These are phyloP conservation scores for Peterozyma xylosa DNA, from an alignment of 805 yeast genomes.

Conservation along the genomic window DNA sequence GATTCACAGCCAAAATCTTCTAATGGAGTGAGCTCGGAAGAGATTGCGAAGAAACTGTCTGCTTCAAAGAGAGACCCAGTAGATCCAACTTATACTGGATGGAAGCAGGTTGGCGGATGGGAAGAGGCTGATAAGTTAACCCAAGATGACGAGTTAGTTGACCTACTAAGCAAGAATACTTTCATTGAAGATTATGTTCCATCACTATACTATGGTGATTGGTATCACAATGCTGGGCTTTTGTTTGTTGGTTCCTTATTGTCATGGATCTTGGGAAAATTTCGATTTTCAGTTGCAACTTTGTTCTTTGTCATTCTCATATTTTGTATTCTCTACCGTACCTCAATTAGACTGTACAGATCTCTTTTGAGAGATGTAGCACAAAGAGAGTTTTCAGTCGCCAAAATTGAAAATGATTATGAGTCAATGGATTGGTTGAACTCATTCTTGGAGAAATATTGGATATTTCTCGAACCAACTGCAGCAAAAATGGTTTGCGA, in stretches of 20 bases:
- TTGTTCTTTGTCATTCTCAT: slow-evolving; percentile 62
- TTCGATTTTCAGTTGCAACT: slow-evolving; percentile 72
- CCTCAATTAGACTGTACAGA: slow-evolving; percentile 77
- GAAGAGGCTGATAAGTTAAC: slow-evolving; percentile 59
- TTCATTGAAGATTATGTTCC: slow-evolving; percentile 71
- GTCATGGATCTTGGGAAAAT: slow-evolving; percentile 76
- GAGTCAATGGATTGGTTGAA: slow-evolving; percentile 97
- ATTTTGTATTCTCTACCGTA: slow-evolving; percentile 68
- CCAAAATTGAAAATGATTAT: slow-evolving; percentile 76
- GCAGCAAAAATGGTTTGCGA: slow-evolving; percentile 79
- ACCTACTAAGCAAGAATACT: slow-evolving; percentile 64
- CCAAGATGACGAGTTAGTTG: slow-evolving; percentile 64
- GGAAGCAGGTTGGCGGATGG: slow-evolving; percentile 93
- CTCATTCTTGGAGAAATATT: slow-evolving; percentile 79
- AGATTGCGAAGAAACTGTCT: background rate
- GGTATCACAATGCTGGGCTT: slow-evolving; percentile 88
- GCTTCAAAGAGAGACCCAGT: slow-evolving; percentile 34
- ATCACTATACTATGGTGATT: slow-evolving; percentile 78
- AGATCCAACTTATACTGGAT: slow-evolving; percentile 73
- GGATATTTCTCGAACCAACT: slow-evolving; percentile 88
- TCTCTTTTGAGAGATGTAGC: slow-evolving; percentile 67
- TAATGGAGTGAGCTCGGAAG: slow-evolving; percentile 2
- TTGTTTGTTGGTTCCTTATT: slow-evolving; percentile 59
- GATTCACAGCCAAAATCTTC: slow-evolving; percentile 1
- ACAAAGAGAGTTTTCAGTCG: slow-evolving; percentile 78